phyloP scores from a whole-genome alignment of 192 early-diverging fungal genomes.

The Dimargaris cristalligena region DNA sequence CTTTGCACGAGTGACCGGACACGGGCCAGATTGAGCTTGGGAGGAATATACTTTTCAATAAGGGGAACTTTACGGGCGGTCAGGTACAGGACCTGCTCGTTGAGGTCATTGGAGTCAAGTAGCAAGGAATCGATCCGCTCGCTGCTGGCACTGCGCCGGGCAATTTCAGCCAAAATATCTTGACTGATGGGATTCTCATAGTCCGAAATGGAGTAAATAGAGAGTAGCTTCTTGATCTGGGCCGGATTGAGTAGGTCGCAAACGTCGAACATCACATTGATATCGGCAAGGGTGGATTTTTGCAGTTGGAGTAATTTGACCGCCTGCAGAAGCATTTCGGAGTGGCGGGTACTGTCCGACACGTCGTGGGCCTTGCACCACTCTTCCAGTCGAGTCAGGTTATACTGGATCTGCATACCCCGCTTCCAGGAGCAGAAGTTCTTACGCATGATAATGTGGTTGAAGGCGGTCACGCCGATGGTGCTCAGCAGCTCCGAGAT shows the following conservation, averaged over 20 bases:
- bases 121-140: conserved; percentile 83
- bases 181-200: conserved; percentile 84
- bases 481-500: conserved; percentile 87
- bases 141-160: conserved; percentile 59
- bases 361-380: conserved; percentile 97
- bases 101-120: conserved; percentile 59
- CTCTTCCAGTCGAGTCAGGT: conserved; percentile 90
- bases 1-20: conserved; percentile 10
- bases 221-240: conserved; percentile 95
- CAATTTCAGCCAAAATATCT: conserved; percentile 79
- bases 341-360: conserved; percentile 72
- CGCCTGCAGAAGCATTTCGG: conserved; percentile 89
- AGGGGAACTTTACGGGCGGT: conserved; percentile 41
- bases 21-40: conserved; percentile 34
- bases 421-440: conserved; percentile 99
- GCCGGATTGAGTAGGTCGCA: conserved; percentile 90
- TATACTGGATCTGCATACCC: conserved; percentile 99
- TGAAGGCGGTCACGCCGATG: conserved; percentile 91
- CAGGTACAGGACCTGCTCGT: conserved; percentile 37
- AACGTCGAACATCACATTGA: conserved; percentile 97
- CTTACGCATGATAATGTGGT: conserved; percentile 93
- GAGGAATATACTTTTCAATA: conserved; percentile 58
- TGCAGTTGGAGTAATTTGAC: conserved; percentile 88
- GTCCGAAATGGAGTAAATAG: conserved; percentile 88
- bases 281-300: conserved; percentile 53